phyloP scores from a whole-genome alignment of 2,329 filamentous ascomycete species.

The Fusarium zealandicum region DNA sequence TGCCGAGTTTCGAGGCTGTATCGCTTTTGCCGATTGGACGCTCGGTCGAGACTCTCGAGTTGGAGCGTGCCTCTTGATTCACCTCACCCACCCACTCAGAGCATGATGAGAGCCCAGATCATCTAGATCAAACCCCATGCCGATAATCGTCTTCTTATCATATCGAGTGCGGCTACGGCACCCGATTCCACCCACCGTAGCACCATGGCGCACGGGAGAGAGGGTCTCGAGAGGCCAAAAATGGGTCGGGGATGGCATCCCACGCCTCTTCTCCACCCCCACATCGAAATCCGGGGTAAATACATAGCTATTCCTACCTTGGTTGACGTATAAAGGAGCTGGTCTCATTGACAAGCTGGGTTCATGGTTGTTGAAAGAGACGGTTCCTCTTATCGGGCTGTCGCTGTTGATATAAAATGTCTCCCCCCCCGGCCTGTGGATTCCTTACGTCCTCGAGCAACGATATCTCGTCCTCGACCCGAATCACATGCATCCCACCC shows the following conservation, averaged over 20 bases:
- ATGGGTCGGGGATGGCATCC: conserved; percentile 31
- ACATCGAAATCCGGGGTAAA: conserved; percentile 35
- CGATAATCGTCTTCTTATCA: conserved; percentile 6
- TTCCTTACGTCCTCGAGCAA: background rate
- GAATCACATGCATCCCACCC: conserved; percentile 18
- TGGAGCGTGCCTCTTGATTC: conserved; percentile 7
- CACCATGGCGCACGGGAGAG: conserved; percentile 26
- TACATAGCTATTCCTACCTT: conserved; percentile 15
- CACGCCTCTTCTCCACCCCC: conserved; percentile 38
- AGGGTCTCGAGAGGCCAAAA: conserved; percentile 23
- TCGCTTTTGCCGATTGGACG: background rate
- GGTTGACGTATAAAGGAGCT: conserved; percentile 26
- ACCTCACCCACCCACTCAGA: background rate
- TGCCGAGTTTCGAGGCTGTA: conserved; percentile 12
- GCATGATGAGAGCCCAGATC: conserved; percentile 11
- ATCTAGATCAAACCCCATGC: conserved; percentile 18
- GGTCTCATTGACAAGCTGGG: conserved; percentile 13
- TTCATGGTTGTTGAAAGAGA: conserved; percentile 12
- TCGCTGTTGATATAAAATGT: conserved; percentile 5
- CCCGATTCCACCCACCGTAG: conserved; percentile 21
- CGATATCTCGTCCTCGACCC: conserved; percentile 5
- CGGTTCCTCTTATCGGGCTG: conserved; percentile 13
- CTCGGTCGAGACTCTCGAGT: background rate
- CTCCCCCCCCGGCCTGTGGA: conserved; percentile 9
- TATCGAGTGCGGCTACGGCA: conserved; percentile 18